Conservation (phyloP, 148 eudicot species). For the Silene latifolia region DNA sequence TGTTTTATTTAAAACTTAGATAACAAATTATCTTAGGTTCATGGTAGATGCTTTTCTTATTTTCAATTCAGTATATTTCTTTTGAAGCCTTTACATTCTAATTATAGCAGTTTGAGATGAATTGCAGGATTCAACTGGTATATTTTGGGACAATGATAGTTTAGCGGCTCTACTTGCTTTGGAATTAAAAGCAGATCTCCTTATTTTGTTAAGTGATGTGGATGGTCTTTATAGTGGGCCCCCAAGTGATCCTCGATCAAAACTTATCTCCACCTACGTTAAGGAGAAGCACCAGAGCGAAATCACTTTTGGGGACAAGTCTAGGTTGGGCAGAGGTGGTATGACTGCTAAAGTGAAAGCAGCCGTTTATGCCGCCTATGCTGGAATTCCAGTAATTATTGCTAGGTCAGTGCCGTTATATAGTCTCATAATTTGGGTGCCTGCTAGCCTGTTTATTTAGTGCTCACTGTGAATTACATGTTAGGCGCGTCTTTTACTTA, state of each 20-base stretch:
- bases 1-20: not conserved
- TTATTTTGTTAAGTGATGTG: constrained; percentile 88
- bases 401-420: constrained; percentile 56
- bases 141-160: constrained; percentile 99
- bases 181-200: constrained; percentile 96
- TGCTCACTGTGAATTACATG: too few species aligned
- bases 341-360: constrained; percentile 99
- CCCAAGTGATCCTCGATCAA: constrained; percentile 79
- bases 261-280: constrained; percentile 72
- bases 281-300: constrained; percentile 68
- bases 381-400: constrained; percentile 84
- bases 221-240: constrained; percentile 97
- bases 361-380: constrained; percentile 81
- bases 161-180: constrained; percentile 86
- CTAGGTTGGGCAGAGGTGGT: constrained; percentile 96
- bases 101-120: constrained; percentile 41
- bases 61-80: not conserved
- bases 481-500: too few species aligned
- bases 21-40: constrained; percentile 7
- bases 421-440: not conserved
- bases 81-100: constrained; percentile 10
- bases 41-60: not conserved
- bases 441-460: not conserved
- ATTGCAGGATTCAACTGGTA: constrained; percentile 92
- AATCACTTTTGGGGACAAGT: constrained; percentile 94